Conservation (phyloP, 2,329 filamentous ascomycete genomes). For the Tolypocladium ophioglossoides region DNA sequence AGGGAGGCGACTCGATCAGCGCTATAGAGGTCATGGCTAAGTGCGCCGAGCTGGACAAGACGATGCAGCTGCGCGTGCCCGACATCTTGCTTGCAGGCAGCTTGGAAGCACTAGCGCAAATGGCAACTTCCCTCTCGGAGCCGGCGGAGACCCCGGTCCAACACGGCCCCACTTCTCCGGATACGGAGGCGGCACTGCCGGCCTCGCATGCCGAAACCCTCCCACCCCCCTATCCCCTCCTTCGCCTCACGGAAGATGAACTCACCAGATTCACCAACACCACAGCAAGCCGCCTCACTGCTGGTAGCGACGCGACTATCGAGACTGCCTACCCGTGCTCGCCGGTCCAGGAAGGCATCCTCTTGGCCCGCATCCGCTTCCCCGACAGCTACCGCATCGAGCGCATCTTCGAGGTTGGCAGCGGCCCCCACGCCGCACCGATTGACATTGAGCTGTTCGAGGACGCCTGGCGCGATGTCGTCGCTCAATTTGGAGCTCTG, state of each 20-base stretch:
- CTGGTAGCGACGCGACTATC: constrained; percentile 8
- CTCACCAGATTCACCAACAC: neutral
- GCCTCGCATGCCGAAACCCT: neutral
- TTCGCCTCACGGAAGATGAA: neutral
- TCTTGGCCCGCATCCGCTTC: constrained; percentile 33
- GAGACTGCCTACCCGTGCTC: constrained; percentile 40
- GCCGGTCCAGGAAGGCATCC: constrained; percentile 36
- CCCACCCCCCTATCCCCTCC: neutral
- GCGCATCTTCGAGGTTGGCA: constrained; percentile 24
- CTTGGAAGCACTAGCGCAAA: neutral
- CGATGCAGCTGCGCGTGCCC: neutral
- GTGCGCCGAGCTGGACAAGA: neutral
- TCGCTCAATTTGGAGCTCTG: constrained; percentile 1
- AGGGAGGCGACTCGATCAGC: constrained; percentile 32
- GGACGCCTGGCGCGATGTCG: constrained; percentile 24
- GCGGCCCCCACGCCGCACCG: neutral
- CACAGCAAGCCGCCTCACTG: neutral
- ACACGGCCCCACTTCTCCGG: neutral
- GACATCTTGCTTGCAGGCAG: neutral
- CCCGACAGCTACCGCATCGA: constrained; percentile 34
- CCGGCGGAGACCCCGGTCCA: neutral
- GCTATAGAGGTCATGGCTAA: constrained; percentile 26
- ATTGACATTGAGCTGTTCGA: constrained; percentile 19
- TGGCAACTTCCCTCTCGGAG: neutral
- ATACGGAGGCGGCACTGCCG: neutral